Conservation (phyloP, 1,284 basidiomycete genomes). For the Ceratorhiza oryzae-sativae region DNA sequence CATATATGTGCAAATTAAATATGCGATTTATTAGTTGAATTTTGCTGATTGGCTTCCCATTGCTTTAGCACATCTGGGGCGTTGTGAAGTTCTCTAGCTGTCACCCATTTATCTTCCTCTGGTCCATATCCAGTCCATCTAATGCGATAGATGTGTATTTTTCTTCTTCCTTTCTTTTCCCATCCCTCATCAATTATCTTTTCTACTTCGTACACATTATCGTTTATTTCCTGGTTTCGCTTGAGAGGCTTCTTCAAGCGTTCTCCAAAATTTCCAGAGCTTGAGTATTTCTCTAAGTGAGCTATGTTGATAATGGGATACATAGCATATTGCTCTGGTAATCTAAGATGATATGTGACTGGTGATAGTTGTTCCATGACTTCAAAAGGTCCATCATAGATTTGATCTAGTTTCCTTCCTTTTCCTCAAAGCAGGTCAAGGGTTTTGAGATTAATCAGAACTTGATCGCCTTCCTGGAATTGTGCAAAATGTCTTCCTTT, state of each 20-base stretch:
- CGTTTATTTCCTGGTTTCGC: not conserved
- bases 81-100: conserved; percentile 2
- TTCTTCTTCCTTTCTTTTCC: not conserved
- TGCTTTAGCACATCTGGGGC: not conserved
- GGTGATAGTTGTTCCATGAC: conserved; percentile 48
- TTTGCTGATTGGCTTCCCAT: not conserved
- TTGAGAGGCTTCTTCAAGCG: not conserved
- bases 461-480: conserved; percentile 47
- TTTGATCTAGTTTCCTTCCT: conserved; percentile 49
- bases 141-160: not conserved
- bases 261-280: conserved; percentile 43
- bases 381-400: conserved; percentile 50
- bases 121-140: conserved; percentile 14
- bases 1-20: too few relatives aligned
- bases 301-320: conserved; percentile 49
- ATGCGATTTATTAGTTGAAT: too few relatives aligned
- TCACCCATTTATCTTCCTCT: conserved; percentile 7
- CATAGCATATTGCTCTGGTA: conserved; percentile 47
- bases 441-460: conserved; percentile 50
- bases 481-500: conserved; percentile 31
- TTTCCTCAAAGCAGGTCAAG: conserved; percentile 45
- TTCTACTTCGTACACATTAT: not conserved
- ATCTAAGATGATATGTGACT: conserved; percentile 46
- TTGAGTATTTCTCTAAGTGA: conserved; percentile 46
- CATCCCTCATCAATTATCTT: not conserved